Conservation (phyloP, 2,329 filamentous ascomycete genomes). For the Monilinia laxa region DNA sequence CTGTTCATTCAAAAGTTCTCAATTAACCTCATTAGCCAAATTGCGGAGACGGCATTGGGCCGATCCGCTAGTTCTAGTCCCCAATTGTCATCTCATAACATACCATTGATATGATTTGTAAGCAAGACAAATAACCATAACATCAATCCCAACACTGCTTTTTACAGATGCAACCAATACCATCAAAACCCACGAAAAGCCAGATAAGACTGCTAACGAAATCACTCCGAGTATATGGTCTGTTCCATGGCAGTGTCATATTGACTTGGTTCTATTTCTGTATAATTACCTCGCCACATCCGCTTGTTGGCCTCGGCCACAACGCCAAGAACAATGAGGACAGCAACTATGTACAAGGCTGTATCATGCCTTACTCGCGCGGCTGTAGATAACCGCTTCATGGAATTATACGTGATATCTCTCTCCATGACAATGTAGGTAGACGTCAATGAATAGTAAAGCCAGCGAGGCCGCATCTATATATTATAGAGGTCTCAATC, state of each 20-base stretch:
- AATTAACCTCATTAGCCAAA: too few species aligned
- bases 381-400: not conserved
- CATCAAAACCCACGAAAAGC: too few species aligned
- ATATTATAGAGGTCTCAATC: not conserved
- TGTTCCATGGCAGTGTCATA: not conserved
- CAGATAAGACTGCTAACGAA: not conserved
- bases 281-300: slow-evolving; percentile 7
- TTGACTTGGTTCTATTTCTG: slow-evolving; percentile 17
- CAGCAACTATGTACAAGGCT: slow-evolving; percentile 13
- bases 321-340: slow-evolving; percentile 11
- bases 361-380: slow-evolving; percentile 11
- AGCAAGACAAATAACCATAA: not conserved
- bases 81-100: too few species aligned
- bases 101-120: not conserved
- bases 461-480: not conserved
- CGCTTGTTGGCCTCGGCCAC: not conserved
- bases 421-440: not conserved
- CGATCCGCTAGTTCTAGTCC: too few species aligned
- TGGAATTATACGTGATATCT: not conserved
- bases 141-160: not conserved
- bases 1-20: too few species aligned
- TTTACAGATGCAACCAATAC: not conserved
- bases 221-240: not conserved
- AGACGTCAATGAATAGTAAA: slow-evolving; percentile 1
- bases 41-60: too few species aligned